A percentile compares a stretch with the other conserved stretches of the same genome.
Evolutionary conservation across 441 rosid genomes (phyloP).

Genomic region (Gossypium laxum): DNA sequence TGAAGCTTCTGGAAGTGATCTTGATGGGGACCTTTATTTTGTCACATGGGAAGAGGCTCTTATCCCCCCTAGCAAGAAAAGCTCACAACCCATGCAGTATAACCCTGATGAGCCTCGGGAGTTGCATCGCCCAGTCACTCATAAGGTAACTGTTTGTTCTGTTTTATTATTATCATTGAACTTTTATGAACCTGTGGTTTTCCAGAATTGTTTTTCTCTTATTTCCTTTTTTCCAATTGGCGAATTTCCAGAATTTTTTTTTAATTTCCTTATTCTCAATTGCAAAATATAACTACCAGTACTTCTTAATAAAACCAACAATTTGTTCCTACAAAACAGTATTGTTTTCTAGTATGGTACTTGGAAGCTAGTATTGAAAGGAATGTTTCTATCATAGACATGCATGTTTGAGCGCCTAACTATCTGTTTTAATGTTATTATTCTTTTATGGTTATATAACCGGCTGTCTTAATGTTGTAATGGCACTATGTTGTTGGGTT

Average conservation of each 20-base stretch:
- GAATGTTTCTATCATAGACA: not conserved
- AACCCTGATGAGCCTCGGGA: conserved; percentile 33
- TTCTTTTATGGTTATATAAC: not conserved
- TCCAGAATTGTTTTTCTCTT: not conserved
- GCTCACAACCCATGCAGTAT: conserved; percentile 66
- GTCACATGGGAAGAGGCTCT: conserved; percentile 85
- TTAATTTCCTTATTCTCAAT: not conserved
- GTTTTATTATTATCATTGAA: not conserved
- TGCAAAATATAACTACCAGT: not conserved
- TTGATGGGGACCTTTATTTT: conserved; percentile 83
- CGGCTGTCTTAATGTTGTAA: not conserved
- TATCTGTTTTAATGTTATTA: not conserved
- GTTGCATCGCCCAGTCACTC: conserved; percentile 36
- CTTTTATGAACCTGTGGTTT: not conserved
- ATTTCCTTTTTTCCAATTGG: too few species aligned
- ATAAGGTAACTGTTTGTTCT: conserved; percentile 39
- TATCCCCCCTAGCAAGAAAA: conserved; percentile 66
- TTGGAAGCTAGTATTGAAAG: not conserved
- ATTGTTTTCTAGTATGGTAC: not conserved
- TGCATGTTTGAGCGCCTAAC: not conserved
- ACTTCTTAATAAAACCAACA: not conserved
- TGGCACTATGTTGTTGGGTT: not conserved
- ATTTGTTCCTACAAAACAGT: not conserved
- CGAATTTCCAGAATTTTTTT: not conserved
- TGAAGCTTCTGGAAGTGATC: conserved; percentile 97